Conservation (phyloP, 2,329 filamentous ascomycete genomes). For the Aspergillus tamarii region DNA sequence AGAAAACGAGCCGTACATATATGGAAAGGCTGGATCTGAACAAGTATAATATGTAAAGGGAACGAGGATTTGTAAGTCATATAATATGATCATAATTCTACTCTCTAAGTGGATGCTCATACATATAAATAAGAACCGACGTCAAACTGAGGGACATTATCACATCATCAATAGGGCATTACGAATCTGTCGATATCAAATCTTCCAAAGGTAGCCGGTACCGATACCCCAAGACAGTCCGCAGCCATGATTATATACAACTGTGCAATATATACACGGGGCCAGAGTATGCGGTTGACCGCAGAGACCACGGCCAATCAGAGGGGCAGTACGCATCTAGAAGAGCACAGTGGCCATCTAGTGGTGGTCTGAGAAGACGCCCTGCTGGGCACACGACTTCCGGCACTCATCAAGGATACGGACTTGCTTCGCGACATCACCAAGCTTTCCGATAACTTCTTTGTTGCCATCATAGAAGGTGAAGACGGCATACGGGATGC, state of each 20-base stretch:
- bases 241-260: slow-evolving; percentile 2
- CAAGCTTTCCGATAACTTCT: slow-evolving; percentile 74
- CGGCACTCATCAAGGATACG: slow-evolving; percentile 77
- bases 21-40: neutral
- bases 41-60: neutral
- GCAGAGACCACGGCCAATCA: neutral
- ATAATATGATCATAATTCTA: neutral
- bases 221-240: neutral
- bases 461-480: slow-evolving; percentile 84
- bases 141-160: neutral
- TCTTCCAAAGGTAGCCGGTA: neutral
- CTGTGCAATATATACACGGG: slow-evolving; percentile 1
- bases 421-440: slow-evolving; percentile 79
- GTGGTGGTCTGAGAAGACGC: slow-evolving; percentile 39
- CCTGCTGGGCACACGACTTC: slow-evolving; percentile 43
- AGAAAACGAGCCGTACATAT: neutral
- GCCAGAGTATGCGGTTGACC: neutral
- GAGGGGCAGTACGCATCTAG: neutral
- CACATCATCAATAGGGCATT: slow-evolving; percentile 10
- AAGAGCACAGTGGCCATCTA: slow-evolving; percentile 11
- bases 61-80: neutral
- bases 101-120: neutral
- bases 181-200: slow-evolving; percentile 1
- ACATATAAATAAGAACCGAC: neutral
- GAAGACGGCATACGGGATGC: slow-evolving; percentile 82